Evolutionary conservation across 495 filamentous ascomycete genomes (phyloP).

Genomic region (Glonium stellatum): DNA sequence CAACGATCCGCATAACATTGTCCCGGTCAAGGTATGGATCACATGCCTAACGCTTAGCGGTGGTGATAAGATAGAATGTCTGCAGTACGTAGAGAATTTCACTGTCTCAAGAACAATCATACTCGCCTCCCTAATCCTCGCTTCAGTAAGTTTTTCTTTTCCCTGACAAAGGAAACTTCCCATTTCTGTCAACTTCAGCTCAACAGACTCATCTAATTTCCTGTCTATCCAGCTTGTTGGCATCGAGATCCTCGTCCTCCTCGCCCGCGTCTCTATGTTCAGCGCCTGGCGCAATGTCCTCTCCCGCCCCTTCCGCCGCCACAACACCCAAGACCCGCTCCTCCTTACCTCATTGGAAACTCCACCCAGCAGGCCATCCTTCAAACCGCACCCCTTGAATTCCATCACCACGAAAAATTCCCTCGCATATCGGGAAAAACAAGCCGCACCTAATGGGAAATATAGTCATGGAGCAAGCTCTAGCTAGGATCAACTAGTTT

Average conservation of each 20-base stretch:
- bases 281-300: constrained; percentile 32
- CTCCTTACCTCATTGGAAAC: constrained; percentile 22
- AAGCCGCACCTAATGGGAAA: too few relatives aligned
- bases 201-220: not conserved
- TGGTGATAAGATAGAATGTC: constrained; percentile 33
- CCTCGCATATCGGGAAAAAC: too few relatives aligned
- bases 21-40: constrained; percentile 30
- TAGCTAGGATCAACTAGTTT: too few relatives aligned
- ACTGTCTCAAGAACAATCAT: constrained; percentile 19
- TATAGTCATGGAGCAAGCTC: too few relatives aligned
- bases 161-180: not conserved
- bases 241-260: constrained; percentile 34
- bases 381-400: not conserved
- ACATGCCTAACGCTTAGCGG: constrained; percentile 26
- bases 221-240: constrained; percentile 28
- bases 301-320: constrained; percentile 8
- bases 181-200: not conserved
- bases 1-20: constrained; percentile 16
- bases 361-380: not conserved
- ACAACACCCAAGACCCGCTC: constrained; percentile 7
- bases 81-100: constrained; percentile 24
- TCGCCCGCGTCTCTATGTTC: constrained; percentile 35
- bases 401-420: not conserved
- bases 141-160: constrained; percentile 26
- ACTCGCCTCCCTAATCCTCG: constrained; percentile 27